These are phyloP conservation scores for Ilex asprella DNA, from an alignment of 257 asterid species.

Conservation along the genomic window DNA sequence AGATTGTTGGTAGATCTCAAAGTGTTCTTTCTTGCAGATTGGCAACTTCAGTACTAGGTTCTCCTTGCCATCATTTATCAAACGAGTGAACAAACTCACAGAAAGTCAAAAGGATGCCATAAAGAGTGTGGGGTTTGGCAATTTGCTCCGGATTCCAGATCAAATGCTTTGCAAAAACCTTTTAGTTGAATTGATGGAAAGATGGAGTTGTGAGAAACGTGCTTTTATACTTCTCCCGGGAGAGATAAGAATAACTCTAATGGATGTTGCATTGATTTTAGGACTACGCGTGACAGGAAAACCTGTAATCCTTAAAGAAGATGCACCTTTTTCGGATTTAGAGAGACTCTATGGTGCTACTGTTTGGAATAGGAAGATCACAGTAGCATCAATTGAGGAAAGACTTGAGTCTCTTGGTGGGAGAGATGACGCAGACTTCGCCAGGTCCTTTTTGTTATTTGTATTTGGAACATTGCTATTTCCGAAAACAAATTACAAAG, in stretches of 20 bases:
- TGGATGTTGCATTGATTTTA: constrained; percentile 17
- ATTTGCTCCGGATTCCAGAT: constrained; percentile 15
- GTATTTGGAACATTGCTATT: constrained; percentile 23
- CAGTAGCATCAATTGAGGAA: constrained; percentile 19
- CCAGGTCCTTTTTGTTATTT: constrained; percentile 18
- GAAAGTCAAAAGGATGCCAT: constrained; percentile 16
- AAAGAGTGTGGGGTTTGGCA: constrained; percentile 19
- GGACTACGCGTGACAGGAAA: constrained; percentile 20
- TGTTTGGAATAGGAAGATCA: constrained; percentile 16
- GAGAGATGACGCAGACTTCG: constrained; percentile 15
- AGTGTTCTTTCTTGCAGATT: constrained; percentile 12
- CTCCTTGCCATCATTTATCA: constrained; percentile 21
- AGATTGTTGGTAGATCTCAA: no score
- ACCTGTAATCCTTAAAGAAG: constrained; percentile 11
- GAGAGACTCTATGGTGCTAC: constrained; percentile 18
- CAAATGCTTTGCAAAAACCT: constrained; percentile 19
- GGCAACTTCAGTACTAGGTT: constrained; percentile 20
- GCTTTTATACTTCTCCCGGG: constrained; percentile 15
- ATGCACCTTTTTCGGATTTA: constrained; percentile 16
- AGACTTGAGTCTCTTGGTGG: constrained; percentile 18
- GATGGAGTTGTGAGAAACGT: constrained; percentile 15
- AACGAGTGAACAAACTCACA: constrained; percentile 16
- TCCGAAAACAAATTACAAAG: constrained; percentile 20
- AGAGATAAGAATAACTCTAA: constrained; percentile 17
- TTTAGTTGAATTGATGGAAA: constrained; percentile 22